Conservation (phyloP, 75 land plant species). For the Cryptomeria japonica region DNA sequence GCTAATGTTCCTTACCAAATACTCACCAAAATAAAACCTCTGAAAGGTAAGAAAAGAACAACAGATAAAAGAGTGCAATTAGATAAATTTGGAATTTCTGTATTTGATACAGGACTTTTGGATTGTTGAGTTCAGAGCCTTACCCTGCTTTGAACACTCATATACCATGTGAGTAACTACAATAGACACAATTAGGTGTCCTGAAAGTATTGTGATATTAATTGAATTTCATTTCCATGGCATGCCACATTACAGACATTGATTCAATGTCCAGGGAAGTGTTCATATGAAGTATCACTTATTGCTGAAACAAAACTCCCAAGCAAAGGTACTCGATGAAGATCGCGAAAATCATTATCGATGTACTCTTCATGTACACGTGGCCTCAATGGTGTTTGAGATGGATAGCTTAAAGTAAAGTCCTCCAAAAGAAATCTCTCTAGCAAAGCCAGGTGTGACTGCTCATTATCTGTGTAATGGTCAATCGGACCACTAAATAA, state of each 20-base stretch:
- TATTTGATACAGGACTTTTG: neutral
- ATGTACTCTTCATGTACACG: constrained; percentile 46
- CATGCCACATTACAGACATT: neutral
- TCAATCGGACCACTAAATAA: constrained; percentile 39
- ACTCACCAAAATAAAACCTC: neutral
- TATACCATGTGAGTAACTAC: neutral
- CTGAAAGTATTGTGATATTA: neutral
- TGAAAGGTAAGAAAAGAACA: neutral
- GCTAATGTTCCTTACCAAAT: neutral
- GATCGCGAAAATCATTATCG: constrained; percentile 56
- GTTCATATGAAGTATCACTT: constrained; percentile 68
- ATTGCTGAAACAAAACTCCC: constrained; percentile 78
- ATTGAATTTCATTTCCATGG: neutral
- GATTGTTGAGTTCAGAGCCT: neutral
- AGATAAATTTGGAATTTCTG: neutral
- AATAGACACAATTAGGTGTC: neutral
- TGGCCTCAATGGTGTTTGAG: constrained; percentile 43
- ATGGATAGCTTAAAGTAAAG: constrained; percentile 34
- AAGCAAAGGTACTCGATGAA: constrained; percentile 69
- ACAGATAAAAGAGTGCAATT: neutral
- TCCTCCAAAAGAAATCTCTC: constrained; percentile 68
- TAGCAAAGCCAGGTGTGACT: constrained; percentile 55
- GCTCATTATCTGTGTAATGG: constrained; percentile 61
- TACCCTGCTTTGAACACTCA: neutral
- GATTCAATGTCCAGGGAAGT: constrained; percentile 18